A percentile compares a stretch with the other conserved stretches of the same genome.
phyloP scores from a whole-genome alignment of 495 filamentous ascomycete genomes.

The Lophium mytilinum region DNA sequence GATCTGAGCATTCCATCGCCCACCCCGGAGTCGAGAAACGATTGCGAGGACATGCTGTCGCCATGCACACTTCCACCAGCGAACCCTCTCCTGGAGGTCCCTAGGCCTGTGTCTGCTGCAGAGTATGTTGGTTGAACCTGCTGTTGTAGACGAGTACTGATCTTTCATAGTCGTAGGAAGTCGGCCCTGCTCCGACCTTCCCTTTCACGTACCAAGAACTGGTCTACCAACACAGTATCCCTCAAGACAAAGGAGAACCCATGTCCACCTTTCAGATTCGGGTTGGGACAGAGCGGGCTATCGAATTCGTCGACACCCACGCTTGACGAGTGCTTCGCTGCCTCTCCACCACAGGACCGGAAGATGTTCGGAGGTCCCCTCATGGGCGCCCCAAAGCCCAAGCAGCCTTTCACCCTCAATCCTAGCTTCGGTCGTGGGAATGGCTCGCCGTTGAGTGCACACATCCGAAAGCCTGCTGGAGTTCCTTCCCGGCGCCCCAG shows the following conservation, averaged over 20 bases:
- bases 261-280: constrained; percentile 68
- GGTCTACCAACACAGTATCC: constrained; percentile 45
- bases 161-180: constrained; percentile 45
- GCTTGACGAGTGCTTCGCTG: constrained; percentile 67
- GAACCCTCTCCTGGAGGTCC: constrained; percentile 12
- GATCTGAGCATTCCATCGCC: constrained; percentile 61
- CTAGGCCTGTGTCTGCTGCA: constrained; percentile 24
- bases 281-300: constrained; percentile 47
- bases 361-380: constrained; percentile 49
- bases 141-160: constrained; percentile 1
- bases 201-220: constrained; percentile 51
- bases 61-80: constrained; percentile 17
- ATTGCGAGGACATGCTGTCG: constrained; percentile 36
- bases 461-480: constrained; percentile 63
- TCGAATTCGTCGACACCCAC: constrained; percentile 53
- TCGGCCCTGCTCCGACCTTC: constrained; percentile 53
- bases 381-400: constrained; percentile 49
- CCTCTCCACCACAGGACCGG: constrained; percentile 68
- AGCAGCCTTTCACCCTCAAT: constrained; percentile 45
- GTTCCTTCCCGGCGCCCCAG: constrained; percentile 68
- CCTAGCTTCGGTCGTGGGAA: constrained; percentile 47
- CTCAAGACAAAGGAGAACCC: constrained; percentile 48
- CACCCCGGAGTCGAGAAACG: constrained; percentile 41
- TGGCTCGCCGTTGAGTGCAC: constrained; percentile 63
- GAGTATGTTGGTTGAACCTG: constrained; percentile 25